These are phyloP conservation scores for Ophiostoma triangulosporum DNA, from an alignment of 2,329 filamentous ascomycete species.

Conservation along the genomic window DNA sequence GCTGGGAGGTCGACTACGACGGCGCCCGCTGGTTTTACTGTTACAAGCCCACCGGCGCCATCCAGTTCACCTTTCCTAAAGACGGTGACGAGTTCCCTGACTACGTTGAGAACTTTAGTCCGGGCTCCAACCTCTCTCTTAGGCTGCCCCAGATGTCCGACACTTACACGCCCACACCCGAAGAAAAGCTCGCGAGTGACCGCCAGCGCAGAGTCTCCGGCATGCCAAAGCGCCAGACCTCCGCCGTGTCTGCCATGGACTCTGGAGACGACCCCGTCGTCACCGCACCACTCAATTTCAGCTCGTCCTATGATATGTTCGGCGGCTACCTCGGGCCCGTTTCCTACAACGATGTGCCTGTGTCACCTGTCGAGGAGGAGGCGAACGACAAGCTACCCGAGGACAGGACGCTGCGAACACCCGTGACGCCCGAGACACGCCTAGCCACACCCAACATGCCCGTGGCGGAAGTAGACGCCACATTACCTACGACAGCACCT, in stretches of 20 bases:
- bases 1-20: slow-evolving; percentile 47
- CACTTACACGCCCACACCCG: slow-evolving; percentile 29
- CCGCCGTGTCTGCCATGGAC: not conserved
- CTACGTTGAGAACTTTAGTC: slow-evolving; percentile 25
- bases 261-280: slow-evolving; percentile 5
- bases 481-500: not conserved
- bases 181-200: slow-evolving; percentile 39
- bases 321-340: slow-evolving; percentile 41
- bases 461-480: not conserved
- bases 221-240: not conserved
- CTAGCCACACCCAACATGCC: not conserved
- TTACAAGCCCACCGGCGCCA: slow-evolving; percentile 38
- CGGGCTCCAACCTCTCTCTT: slow-evolving; percentile 16
- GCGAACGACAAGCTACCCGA: slow-evolving; percentile 8
- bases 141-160: not conserved
- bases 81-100: slow-evolving; percentile 46
- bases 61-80: slow-evolving; percentile 43
- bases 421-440: not conserved
- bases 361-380: slow-evolving; percentile 29
- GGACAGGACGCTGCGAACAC: not conserved
- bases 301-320: slow-evolving; percentile 34
- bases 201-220: slow-evolving; percentile 29
- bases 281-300: slow-evolving; percentile 20
- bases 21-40: slow-evolving; percentile 44
- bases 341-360: slow-evolving; percentile 27